Evolutionary conservation across 208 protist genomes (phyloP), one percentile per base, ranked within the genome.

Genomic region (Acanthamoeba castellanii): DNA sequence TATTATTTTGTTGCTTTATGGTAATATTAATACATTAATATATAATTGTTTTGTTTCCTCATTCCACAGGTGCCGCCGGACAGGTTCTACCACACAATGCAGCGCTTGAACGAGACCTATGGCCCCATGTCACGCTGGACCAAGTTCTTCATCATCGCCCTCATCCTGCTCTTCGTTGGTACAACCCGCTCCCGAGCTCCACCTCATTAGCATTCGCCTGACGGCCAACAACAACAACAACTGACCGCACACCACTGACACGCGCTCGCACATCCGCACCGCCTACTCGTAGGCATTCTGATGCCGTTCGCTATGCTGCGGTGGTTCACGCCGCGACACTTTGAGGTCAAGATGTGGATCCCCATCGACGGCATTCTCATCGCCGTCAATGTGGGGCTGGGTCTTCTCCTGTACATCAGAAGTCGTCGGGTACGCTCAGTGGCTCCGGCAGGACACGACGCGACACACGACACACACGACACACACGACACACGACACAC

Each of bases 271-370:
- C 13, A 27, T 25, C 14, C 57, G 13, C 14, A 27, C 57, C 57
- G 5, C 14, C 20, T 0, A 18, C 57, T 0, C 5, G 27, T 9
- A 82, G 74, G 74, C 18, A 13, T 42, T 3, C 27, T 82, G 37
- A 82, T 82, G 74, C 74, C 74, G 37, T 82, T 82, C 42, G 74
- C 74, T 14, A 82, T 82, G 74, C 22, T 82, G 32, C 74, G 74
- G 42, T 82, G 74, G 74, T 82, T 82, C 42, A 82, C 74, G 74
- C 74, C 74, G 25, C 74, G 74, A 42, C 74, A 82, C 74, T 82
- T 82, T 52, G 37, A 42, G 74, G 37, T 82, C 37, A 82, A 82
- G 74, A n/a, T 82, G 74, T 82, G 74, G 74, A 50, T 82, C 22
- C 74, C 74, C 37, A 82, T 82, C 74, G 74, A 82, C 37, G 74